Conservation (phyloP, 495 filamentous ascomycete species). For the Astrothelium subdiscretum region DNA sequence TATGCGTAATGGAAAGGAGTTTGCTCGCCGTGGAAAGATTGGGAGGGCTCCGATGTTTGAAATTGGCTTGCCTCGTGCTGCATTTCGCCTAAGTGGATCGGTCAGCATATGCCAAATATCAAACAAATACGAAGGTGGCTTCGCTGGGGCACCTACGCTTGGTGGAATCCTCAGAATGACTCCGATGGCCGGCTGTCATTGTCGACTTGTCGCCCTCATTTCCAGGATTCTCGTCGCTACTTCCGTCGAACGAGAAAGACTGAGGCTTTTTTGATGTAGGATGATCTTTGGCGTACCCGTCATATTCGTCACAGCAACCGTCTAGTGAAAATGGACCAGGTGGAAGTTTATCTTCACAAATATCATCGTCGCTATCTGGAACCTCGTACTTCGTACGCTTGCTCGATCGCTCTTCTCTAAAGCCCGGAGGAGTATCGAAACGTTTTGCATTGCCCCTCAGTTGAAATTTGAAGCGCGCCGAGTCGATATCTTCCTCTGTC, state of each 20-base stretch:
- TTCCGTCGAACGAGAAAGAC: neutral
- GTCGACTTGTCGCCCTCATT: neutral
- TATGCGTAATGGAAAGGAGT: neutral
- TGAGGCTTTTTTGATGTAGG: neutral
- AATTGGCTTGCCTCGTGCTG: too few species aligned
- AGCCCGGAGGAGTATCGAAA: neutral
- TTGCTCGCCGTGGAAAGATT: neutral
- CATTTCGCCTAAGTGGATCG: too few species aligned
- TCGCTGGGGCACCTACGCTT: too few species aligned
- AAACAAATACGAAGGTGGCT: too few species aligned
- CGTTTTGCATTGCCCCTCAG: neutral
- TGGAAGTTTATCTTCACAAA: neutral
- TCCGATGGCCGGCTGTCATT: neutral
- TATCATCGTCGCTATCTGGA: neutral
- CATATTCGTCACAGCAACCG: neutral
- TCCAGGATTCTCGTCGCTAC: neutral
- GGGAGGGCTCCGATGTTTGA: neutral
- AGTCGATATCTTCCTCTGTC: neutral
- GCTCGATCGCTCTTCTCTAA: neutral
- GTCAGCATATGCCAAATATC: too few species aligned
- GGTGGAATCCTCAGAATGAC: too few species aligned
- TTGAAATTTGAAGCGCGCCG: neutral
- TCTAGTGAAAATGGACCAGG: neutral
- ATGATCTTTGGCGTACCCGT: neutral
- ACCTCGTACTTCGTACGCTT: neutral